These are phyloP conservation scores for Haemoproteus tartakovskyi DNA, from an alignment of 169 alveolate genomes.

Conservation along the genomic window DNA sequence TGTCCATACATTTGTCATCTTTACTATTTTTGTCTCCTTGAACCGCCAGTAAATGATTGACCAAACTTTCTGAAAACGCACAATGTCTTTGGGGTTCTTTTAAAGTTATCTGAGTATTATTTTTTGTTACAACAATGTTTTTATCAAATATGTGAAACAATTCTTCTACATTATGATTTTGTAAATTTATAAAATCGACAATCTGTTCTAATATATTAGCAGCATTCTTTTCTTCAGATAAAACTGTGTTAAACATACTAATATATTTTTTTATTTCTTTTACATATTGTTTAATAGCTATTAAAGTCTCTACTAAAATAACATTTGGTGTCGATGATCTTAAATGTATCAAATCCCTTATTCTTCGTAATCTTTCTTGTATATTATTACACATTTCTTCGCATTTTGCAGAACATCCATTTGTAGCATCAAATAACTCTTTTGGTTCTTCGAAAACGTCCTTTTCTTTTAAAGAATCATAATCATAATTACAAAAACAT, in stretches of 20 bases:
- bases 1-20: neutral
- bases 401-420: constrained; percentile 42
- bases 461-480: constrained; percentile 5
- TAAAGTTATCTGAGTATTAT: constrained; percentile 49
- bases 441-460: neutral
- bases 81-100: constrained; percentile 45
- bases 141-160: constrained; percentile 49
- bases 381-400: constrained; percentile 61
- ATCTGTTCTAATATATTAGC: constrained; percentile 26
- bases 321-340: constrained; percentile 57
- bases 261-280: constrained; percentile 63
- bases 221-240: constrained; percentile 49
- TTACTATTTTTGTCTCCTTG: constrained; percentile 21
- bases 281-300: constrained; percentile 39
- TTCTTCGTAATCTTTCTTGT: constrained; percentile 50
- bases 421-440: constrained; percentile 6
- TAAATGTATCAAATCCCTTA: constrained; percentile 47
- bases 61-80: constrained; percentile 28
- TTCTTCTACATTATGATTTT: constrained; percentile 51
- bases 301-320: constrained; percentile 43
- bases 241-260: constrained; percentile 28
- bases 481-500: too few relatives aligned
- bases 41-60: constrained; percentile 17
- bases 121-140: constrained; percentile 61
- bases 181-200: constrained; percentile 7